phyloP scores from a whole-genome alignment of 495 filamentous ascomycete genomes.

The Corynascus novoguineensis region DNA sequence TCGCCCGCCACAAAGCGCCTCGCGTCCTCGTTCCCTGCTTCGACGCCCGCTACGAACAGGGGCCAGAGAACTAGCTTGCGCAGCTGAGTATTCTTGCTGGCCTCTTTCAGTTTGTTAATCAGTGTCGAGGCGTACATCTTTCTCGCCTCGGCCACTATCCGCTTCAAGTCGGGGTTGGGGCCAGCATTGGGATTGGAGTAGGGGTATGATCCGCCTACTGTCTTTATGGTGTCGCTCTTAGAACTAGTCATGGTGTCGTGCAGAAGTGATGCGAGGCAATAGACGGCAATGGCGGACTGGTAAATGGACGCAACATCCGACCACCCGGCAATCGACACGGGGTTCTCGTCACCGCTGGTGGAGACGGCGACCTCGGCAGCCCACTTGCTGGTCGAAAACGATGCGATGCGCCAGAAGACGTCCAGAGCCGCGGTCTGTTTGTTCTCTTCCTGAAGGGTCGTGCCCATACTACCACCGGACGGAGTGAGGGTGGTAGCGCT shows the following conservation, averaged over 20 bases:
- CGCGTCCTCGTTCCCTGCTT: background rate
- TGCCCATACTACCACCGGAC: too few species aligned
- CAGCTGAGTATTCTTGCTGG: background rate
- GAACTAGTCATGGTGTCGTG: background rate
- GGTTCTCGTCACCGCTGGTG: background rate
- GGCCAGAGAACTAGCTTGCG: conserved; percentile 10
- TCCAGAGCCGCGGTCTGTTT: background rate
- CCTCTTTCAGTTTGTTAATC: background rate
- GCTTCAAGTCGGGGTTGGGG: too few species aligned
- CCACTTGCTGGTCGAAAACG: background rate
- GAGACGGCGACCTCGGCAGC: background rate
- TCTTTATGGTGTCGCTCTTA: background rate
- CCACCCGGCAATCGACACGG: background rate
- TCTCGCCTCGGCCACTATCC: background rate
- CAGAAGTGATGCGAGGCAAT: conserved; percentile 3
- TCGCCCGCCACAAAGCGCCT: background rate
- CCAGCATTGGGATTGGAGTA: too few species aligned
- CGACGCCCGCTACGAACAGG: background rate
- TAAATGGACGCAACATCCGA: background rate
- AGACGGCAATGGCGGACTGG: conserved; percentile 2
- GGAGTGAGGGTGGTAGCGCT: background rate
- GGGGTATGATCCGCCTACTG: background rate
- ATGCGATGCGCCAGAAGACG: background rate
- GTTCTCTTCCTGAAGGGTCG: background rate
- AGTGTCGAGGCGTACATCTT: background rate